Evolutionary conservation across 2,329 filamentous ascomycete genomes (phyloP).

Genomic region (Fusarium stilboides): DNA sequence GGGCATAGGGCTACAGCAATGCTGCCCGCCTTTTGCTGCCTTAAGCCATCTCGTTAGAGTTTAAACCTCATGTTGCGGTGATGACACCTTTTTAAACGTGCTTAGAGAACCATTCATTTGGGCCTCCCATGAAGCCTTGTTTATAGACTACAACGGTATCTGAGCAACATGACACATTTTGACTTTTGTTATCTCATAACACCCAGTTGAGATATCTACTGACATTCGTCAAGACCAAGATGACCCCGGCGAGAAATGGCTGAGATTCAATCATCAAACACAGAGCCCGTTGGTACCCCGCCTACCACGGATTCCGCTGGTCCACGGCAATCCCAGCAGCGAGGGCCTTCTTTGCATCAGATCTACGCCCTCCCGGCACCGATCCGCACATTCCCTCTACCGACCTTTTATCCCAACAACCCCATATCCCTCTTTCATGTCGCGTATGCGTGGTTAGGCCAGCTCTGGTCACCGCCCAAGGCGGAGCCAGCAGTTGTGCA

Average conservation of each 20-base stretch:
- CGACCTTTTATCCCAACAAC: slow-evolving; percentile 91
- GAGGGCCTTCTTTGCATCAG: slow-evolving; percentile 70
- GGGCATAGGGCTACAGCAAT: neutral
- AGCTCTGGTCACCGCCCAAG: slow-evolving; percentile 77
- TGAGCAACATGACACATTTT: slow-evolving; percentile 67
- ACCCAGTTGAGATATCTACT: slow-evolving; percentile 15
- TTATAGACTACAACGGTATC: slow-evolving; percentile 98
- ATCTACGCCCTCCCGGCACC: slow-evolving; percentile 88
- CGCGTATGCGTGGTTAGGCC: slow-evolving; percentile 81
- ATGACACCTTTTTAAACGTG: slow-evolving; percentile 73
- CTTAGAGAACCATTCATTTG: slow-evolving; percentile 73
- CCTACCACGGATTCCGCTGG: slow-evolving; percentile 41
- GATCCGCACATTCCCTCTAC: slow-evolving; percentile 85
- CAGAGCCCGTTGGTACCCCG: slow-evolving; percentile 43
- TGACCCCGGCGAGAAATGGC: slow-evolving; percentile 63
- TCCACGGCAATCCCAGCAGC: slow-evolving; percentile 49
- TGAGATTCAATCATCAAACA: slow-evolving; percentile 54
- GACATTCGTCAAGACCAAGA: slow-evolving; percentile 59
- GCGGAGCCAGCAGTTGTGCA: slow-evolving; percentile 77
- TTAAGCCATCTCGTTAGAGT: slow-evolving; percentile 28
- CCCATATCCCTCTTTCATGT: slow-evolving; percentile 89
- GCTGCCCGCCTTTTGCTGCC: neutral
- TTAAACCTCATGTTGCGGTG: slow-evolving; percentile 59
- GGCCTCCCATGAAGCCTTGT: slow-evolving; percentile 74
- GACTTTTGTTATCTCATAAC: slow-evolving; percentile 25